Evolutionary conservation across 345 rosid genomes (phyloP).

Genomic region (Odontarrhena argentea): DNA sequence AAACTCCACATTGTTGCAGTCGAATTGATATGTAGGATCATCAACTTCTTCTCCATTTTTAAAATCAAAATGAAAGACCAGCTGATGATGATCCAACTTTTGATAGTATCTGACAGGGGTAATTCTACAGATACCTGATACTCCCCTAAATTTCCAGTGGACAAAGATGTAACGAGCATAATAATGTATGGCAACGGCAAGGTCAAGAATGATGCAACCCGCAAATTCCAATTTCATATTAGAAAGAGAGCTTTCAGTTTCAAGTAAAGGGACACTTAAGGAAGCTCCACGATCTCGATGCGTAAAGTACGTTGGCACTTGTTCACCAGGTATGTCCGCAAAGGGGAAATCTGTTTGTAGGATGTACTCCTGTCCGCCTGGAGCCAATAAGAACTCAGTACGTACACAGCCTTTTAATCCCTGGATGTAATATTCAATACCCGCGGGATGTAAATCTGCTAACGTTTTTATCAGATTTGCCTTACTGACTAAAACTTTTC

Average conservation of each 20-base stretch:
- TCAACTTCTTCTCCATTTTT: not conserved
- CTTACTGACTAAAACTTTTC: no score
- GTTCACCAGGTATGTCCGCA: not conserved
- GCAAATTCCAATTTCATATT: not conserved
- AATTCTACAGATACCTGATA: no score
- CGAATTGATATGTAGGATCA: not conserved
- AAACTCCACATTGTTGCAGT: not conserved
- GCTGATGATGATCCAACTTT: not conserved
- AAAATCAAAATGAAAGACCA: no score
- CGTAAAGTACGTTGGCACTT: not conserved
- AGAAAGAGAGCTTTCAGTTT: conserved; percentile 14
- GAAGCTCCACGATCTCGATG: not conserved
- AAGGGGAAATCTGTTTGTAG: not conserved
- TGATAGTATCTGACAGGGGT: no score
- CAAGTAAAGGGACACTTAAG: not conserved
- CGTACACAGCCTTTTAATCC: no score
- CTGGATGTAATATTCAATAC: no score
- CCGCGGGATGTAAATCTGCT: no score
- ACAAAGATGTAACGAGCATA: not conserved
- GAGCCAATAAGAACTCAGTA: not conserved
- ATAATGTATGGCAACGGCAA: no score
- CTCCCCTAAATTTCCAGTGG: not conserved
- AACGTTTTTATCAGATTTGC: no score
- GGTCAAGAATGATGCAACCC: conserved; percentile 15
- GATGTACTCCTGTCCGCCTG: not conserved